Conservation (phyloP, 169 alveolate genomes). For the Babesia ovata region DNA sequence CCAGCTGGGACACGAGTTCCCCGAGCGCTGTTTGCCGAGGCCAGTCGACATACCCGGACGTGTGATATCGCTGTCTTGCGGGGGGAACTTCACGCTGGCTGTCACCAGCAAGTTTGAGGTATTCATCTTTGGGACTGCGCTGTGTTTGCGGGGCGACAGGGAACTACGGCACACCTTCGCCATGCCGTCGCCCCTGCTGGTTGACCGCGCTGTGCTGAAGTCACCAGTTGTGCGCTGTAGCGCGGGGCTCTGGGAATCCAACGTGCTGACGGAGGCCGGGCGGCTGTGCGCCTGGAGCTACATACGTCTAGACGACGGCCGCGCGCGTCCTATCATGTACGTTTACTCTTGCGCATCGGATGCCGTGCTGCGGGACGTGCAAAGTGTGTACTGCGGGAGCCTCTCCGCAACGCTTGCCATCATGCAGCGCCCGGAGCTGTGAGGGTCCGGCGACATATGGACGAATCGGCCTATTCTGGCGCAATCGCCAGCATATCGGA, state of each 20-base stretch:
- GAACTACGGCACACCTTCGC: constrained; percentile 13
- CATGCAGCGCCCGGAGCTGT: background rate
- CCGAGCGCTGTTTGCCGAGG: background rate
- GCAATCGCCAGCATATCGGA: no score
- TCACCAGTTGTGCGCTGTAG: constrained; percentile 44
- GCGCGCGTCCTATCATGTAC: constrained; percentile 36
- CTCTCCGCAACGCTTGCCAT: constrained; percentile 38
- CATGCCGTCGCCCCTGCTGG: constrained; percentile 19
- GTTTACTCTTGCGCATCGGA: constrained; percentile 43
- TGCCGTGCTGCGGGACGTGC: constrained; percentile 10
- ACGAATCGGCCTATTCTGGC: no score
- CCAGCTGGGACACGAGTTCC: constrained; percentile 52
- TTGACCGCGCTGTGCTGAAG: constrained; percentile 27
- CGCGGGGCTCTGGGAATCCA: constrained; percentile 63
- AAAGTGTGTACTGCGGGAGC: constrained; percentile 4
- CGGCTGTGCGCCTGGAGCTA: constrained; percentile 56
- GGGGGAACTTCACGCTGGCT: constrained; percentile 53
- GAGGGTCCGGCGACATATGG: no score
- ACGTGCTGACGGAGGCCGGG: constrained; percentile 50
- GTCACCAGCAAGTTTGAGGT: constrained; percentile 27
- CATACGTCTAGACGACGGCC: constrained; percentile 17
- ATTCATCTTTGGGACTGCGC: constrained; percentile 53
- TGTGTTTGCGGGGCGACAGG: constrained; percentile 30
- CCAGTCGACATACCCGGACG: constrained; percentile 4
- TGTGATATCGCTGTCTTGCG: constrained; percentile 27